Conservation (phyloP, 495 filamentous ascomycete genomes). For the Glutinoglossum americanum region DNA sequence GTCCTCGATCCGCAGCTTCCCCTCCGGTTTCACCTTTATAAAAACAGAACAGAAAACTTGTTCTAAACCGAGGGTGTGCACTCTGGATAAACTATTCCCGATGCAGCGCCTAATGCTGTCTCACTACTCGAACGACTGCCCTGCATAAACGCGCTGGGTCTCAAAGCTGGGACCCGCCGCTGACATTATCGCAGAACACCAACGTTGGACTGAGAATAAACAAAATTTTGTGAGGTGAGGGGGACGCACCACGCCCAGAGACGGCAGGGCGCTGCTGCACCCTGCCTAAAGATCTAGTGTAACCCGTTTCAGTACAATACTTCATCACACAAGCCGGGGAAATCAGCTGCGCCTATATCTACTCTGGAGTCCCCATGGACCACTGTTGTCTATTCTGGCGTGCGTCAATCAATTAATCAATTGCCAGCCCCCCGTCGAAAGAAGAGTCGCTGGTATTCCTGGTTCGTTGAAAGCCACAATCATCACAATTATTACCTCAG, state of each 20-base stretch:
- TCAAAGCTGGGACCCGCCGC: background rate
- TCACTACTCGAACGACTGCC: background rate
- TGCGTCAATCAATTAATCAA: background rate
- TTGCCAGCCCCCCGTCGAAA: background rate
- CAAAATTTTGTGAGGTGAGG: background rate
- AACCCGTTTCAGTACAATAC: background rate
- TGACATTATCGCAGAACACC: background rate
- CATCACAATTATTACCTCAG: background rate
- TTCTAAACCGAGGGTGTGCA: background rate
- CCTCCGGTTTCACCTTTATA: background rate
- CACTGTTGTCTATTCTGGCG: background rate
- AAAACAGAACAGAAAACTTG: background rate
- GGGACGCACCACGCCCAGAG: too few relatives aligned
- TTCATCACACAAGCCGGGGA: background rate
- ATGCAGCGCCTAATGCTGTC: background rate
- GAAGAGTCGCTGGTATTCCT: background rate
- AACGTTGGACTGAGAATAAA: background rate
- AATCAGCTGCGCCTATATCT: background rate
- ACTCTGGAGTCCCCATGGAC: background rate
- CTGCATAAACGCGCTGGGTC: conserved; percentile 1
- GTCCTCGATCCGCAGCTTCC: background rate
- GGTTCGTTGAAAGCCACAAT: background rate
- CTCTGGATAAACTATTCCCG: too few relatives aligned
- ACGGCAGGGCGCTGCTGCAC: background rate
- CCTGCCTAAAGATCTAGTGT: background rate